Evolutionary conservation across 1,284 basidiomycete species (phyloP).

Genomic region (Ganoderma sp.): DNA sequence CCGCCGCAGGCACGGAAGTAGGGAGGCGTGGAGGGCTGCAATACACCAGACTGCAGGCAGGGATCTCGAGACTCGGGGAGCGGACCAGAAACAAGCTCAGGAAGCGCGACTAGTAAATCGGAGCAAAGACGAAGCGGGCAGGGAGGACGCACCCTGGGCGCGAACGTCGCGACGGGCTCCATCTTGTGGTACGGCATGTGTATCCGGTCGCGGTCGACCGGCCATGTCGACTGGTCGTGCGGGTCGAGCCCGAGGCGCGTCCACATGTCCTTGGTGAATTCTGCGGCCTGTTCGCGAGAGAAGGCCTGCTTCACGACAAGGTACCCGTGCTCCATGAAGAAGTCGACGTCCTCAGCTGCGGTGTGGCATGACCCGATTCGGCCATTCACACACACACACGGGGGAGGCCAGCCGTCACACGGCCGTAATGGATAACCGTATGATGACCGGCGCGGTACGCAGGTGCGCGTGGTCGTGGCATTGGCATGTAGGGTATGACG

Average conservation of each 20-base stretch:
- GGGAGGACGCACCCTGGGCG: conserved; percentile 52
- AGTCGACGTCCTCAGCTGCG: conserved; percentile 53
- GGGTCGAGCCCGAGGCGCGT: conserved; percentile 58
- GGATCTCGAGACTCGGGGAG: conserved; percentile 3
- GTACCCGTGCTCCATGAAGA: conserved; percentile 62
- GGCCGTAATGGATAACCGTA: background rate
- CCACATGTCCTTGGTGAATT: conserved; percentile 59
- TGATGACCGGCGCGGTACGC: background rate
- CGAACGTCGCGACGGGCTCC: conserved; percentile 53
- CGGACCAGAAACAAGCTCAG: background rate
- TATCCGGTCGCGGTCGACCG: conserved; percentile 50
- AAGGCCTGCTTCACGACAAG: conserved; percentile 61
- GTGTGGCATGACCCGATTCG: background rate
- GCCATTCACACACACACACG: no score
- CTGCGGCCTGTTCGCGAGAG: conserved; percentile 53
- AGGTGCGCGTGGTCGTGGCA: background rate
- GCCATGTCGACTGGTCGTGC: conserved; percentile 58
- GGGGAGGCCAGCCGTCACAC: background rate
- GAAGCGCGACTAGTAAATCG: background rate
- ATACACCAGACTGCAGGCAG: background rate
- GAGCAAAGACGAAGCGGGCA: background rate
- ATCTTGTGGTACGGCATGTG: conserved; percentile 60
- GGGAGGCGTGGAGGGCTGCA: background rate
- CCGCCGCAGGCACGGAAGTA: background rate
- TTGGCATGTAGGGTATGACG: background rate